Evolutionary conservation across 164 flowering plant genomes (phyloP).

Genomic region (Vitis amurensis): DNA sequence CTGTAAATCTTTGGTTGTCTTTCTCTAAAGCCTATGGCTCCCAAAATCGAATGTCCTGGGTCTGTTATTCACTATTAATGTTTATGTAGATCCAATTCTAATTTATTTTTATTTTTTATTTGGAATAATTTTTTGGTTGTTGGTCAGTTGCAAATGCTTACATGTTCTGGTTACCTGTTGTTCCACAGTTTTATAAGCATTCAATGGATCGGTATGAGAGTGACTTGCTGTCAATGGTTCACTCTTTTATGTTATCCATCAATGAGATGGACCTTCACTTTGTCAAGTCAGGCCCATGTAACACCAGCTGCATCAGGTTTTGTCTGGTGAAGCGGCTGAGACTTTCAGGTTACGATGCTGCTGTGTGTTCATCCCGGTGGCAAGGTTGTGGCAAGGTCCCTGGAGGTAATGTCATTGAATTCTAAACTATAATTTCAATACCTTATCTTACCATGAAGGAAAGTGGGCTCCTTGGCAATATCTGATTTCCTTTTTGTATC

Average conservation of each 20-base stretch:
- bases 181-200: constrained; percentile 58
- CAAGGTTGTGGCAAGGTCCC: constrained; percentile 76
- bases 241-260: constrained; percentile 58
- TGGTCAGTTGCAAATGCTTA: neutral
- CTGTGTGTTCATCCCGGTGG: constrained; percentile 78
- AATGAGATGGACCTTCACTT: constrained; percentile 51
- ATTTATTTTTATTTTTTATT: neutral
- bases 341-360: constrained; percentile 83
- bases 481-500: neutral
- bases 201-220: constrained; percentile 54
- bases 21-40: too few relatives aligned
- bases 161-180: neutral
- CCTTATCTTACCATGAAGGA: too few relatives aligned
- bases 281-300: constrained; percentile 55
- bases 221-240: constrained; percentile 57
- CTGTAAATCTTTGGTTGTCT: too few relatives aligned
- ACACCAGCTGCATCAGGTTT: constrained; percentile 75
- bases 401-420: constrained; percentile 57
- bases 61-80: too few relatives aligned
- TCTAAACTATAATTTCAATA: neutral
- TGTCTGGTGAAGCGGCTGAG: constrained; percentile 71
- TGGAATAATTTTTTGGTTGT: neutral
- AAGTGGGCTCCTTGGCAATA: too few relatives aligned
- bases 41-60: too few relatives aligned
- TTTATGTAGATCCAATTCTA: too few relatives aligned